A percentile compares a stretch with the other conserved stretches of the same genome.
phyloP scores from a whole-genome alignment of 208 protist genomes.

The Acanthamoeba healyi region DNA sequence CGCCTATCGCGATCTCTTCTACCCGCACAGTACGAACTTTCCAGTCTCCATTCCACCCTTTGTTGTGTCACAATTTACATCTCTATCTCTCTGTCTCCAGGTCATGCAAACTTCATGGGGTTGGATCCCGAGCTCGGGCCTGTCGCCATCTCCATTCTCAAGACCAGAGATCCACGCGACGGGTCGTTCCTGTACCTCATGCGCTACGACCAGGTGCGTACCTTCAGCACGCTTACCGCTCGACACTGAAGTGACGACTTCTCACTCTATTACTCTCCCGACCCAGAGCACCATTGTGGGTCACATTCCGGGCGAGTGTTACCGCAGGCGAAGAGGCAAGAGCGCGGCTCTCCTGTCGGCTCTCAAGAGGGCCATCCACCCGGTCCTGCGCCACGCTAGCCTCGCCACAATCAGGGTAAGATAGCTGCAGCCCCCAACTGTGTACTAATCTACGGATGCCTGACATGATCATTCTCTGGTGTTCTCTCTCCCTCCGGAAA shows the following conservation, averaged over 20 bases:
- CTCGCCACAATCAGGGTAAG: slow-evolving; percentile 6
- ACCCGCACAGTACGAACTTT: not conserved
- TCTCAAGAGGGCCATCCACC: slow-evolving; percentile 50
- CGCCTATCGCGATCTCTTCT: slow-evolving; percentile 54
- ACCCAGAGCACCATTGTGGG: slow-evolving; percentile 28
- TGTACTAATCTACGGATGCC: not conserved
- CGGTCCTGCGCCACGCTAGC: not conserved
- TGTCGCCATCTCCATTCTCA: slow-evolving; percentile 48
- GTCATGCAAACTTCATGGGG: slow-evolving; percentile 50
- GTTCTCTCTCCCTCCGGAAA: not conserved
- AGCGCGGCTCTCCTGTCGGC: slow-evolving; percentile 4
- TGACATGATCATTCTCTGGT: not conserved
- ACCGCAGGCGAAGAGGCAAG: not conserved
- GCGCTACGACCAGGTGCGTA: slow-evolving; percentile 12
- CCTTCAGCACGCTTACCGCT: not conserved
- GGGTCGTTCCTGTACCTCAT: slow-evolving; percentile 35
- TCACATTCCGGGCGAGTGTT: slow-evolving; percentile 50
- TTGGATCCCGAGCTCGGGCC: slow-evolving; percentile 32
- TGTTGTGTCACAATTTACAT: too few relatives aligned
- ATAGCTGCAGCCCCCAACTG: not conserved
- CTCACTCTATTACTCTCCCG: not conserved
- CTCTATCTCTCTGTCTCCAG: not conserved
- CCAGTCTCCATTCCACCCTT: not conserved
- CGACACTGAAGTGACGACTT: not conserved
- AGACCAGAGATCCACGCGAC: slow-evolving; percentile 12